phyloP scores from a whole-genome alignment of 805 yeast genomes.

The Spencermartinsiella europaea region DNA sequence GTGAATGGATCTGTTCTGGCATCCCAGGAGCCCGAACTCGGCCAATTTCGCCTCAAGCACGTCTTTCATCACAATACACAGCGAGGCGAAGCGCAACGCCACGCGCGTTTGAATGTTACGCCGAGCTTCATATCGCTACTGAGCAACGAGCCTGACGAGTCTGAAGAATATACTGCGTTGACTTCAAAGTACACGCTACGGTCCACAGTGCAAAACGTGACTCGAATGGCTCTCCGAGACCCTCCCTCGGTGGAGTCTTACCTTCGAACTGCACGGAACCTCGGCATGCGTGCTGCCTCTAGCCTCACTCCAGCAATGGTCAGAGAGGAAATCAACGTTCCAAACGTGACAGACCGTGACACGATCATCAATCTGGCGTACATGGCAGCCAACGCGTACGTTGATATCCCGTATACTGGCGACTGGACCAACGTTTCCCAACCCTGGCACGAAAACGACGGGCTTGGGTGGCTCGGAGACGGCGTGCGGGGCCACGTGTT shows the following conservation, averaged over 20 bases:
- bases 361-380: slow-evolving; percentile 72
- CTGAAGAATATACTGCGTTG: slow-evolving; percentile 16
- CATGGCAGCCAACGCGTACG: slow-evolving; percentile 90
- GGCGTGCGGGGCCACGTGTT: slow-evolving; percentile 93
- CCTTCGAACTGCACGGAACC: slow-evolving; percentile 46
- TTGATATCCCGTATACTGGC: slow-evolving; percentile 64
- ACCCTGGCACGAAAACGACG: slow-evolving; percentile 52
- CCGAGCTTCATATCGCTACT: background rate
- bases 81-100: slow-evolving; percentile 34
- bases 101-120: slow-evolving; percentile 43
- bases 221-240: slow-evolving; percentile 41
- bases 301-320: slow-evolving; percentile 50
- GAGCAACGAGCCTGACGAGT: slow-evolving; percentile 1
- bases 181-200: slow-evolving; percentile 7
- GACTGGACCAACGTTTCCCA: slow-evolving; percentile 80
- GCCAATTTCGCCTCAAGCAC: slow-evolving; percentile 41
- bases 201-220: slow-evolving; percentile 18
- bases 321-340: slow-evolving; percentile 49
- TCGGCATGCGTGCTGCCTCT: slow-evolving; percentile 26
- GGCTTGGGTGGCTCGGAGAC: slow-evolving; percentile 81
- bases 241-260: slow-evolving; percentile 67
- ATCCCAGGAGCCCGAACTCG: too few relatives aligned
- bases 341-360: slow-evolving; percentile 68
- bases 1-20: too few relatives aligned
- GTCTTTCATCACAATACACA: slow-evolving; percentile 59